These are phyloP conservation scores for Nicotiana tabacum DNA, from an alignment of 257 asterid genomes.

Conservation along the genomic window DNA sequence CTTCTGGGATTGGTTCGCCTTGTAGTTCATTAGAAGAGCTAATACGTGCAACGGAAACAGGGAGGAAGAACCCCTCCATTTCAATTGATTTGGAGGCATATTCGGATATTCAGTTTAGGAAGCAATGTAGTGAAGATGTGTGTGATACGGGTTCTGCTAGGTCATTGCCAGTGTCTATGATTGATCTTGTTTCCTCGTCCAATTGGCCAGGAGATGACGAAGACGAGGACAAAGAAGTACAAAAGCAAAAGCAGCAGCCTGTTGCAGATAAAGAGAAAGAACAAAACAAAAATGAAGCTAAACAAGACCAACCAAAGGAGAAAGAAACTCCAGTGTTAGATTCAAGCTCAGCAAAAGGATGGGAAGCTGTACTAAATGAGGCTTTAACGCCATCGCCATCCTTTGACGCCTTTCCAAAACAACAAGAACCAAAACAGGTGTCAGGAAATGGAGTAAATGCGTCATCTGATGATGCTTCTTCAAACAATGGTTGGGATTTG, in stretches of 20 bases:
- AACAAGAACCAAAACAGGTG: constrained; percentile 7
- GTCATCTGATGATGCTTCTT: neutral
- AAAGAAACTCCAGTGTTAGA: constrained; percentile 6
- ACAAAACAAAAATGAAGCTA: neutral
- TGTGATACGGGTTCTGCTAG: constrained; percentile 51
- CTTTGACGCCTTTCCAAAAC: neutral
- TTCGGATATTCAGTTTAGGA: constrained; percentile 22
- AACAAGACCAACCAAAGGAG: constrained; percentile 15
- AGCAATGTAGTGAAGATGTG: constrained; percentile 18
- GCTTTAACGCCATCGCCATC: constrained; percentile 10
- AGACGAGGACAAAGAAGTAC: neutral
- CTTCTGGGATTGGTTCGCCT: constrained; percentile 44
- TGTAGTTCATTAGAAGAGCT: constrained; percentile 64
- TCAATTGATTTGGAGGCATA: constrained; percentile 74
- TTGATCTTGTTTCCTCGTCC: constrained; percentile 50
- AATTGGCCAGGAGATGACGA: constrained; percentile 35
- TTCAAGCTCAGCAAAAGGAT: constrained; percentile 18
- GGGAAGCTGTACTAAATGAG: constrained; percentile 53
- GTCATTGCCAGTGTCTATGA: constrained; percentile 50
- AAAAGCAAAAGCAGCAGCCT: neutral
- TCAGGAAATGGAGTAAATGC: neutral
- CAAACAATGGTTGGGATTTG: constrained; percentile 32
- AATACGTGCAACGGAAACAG: constrained; percentile 51
- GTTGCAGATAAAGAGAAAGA: neutral
- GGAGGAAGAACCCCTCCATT: constrained; percentile 41